Evolutionary conservation across 116 monocot genomes (phyloP), one percentile per base, ranked within the genome.

Genomic region (Iris pallida): DNA sequence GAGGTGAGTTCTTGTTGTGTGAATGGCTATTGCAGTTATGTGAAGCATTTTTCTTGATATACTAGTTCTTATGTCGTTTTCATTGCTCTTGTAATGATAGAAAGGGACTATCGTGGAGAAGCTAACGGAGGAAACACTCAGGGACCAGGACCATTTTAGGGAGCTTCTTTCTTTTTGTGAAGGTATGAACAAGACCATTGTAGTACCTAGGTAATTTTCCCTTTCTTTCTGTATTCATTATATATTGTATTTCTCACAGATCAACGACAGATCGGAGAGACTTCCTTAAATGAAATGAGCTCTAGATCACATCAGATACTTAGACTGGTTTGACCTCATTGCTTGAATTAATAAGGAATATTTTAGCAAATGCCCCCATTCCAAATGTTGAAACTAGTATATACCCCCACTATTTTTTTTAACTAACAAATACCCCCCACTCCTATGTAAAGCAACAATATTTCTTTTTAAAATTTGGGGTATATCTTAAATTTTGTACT

Each of bases 261-360:
- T 71, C 93, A 99, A 71, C 86, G 99, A 63, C 85, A 90, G 68
- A 85, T 85, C 44, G 99, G 93, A 41, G 99, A 99, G 73, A 99
- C 99, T 15, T 78, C 75, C 7, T 81, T 99, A 68, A 99, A 99
- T 72, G 93, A 99, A 82, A 75, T 80, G 61, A 99, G 99, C 80
- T 99, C 99, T 57, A 80, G 99, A 86, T 99, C 99, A 42, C 99
- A 99, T 78, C 99, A 99, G 79, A 99, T 99, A 70, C 83, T 99
- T 69, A 82, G 90, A 88, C 70, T 99, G 93, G 99, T 99, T 64
- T 57, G 78, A 20, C 52, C 16, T 69, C 42, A 69, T 53, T 65
- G 20, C 13, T 58, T 20, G 11, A 11, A 2, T 51, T 8, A 71
- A 55, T 61, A 15, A n/a, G n/a, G n/a, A n/a, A n/a, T n/a, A n/a